Percentiles rank a stretch among this genome's conserved stretches.
These are phyloP conservation scores for Agrocybe praecox DNA, from an alignment of 768 basidiomycete species.

Conservation along the genomic window DNA sequence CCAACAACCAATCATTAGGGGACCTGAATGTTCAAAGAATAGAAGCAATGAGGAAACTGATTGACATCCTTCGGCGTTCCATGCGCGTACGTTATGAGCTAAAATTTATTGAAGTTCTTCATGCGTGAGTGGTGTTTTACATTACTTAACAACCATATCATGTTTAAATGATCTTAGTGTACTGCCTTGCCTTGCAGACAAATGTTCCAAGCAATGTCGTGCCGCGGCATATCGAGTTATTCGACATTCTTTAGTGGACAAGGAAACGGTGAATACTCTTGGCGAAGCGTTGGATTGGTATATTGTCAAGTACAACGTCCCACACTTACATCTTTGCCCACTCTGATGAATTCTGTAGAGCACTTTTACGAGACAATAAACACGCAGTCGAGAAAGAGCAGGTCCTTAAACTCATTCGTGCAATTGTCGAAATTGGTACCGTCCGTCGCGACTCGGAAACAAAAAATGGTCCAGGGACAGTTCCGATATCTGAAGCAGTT, in stretches of 20 bases:
- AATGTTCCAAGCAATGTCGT: conserved; percentile 69
- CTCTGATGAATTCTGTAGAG: conserved; percentile 43
- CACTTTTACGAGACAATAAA: conserved; percentile 84
- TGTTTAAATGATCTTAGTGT: conserved; percentile 46
- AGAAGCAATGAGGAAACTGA: conserved; percentile 66
- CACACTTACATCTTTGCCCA: neutral
- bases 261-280: conserved; percentile 67
- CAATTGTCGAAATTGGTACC: conserved; percentile 77
- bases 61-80: conserved; percentile 66
- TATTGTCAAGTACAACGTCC: conserved; percentile 71
- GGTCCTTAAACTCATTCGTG: conserved; percentile 85
- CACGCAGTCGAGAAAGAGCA: conserved; percentile 88
- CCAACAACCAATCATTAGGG: conserved; percentile 24
- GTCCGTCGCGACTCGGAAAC: conserved; percentile 47
- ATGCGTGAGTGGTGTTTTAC: conserved; percentile 55
- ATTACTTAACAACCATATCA: neutral
- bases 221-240: conserved; percentile 85
- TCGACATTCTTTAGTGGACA: conserved; percentile 76
- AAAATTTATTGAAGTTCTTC: conserved; percentile 66
- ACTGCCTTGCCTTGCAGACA: conserved; percentile 79
- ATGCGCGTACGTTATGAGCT: conserved; percentile 79
- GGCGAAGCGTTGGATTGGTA: conserved; percentile 83
- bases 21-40: conserved; percentile 60
- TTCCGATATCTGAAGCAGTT: conserved; percentile 73
- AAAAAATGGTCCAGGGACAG: conserved; percentile 42